Conservation (phyloP, 2,329 filamentous ascomycete genomes). For the Daldinia eschscholtzii region DNA sequence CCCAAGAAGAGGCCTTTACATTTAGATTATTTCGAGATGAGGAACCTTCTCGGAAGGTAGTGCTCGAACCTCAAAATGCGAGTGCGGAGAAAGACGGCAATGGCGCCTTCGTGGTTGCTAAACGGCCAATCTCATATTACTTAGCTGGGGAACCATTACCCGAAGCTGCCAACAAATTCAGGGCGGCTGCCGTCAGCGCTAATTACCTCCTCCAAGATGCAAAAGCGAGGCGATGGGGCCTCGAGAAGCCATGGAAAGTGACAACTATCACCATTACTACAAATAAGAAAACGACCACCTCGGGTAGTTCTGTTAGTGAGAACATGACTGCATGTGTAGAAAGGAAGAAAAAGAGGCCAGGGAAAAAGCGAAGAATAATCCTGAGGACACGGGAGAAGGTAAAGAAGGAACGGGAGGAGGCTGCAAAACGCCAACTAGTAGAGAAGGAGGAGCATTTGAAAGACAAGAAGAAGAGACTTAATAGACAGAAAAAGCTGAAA, state of each 20-base stretch:
- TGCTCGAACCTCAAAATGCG: slow-evolving; percentile 59
- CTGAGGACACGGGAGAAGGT: slow-evolving; percentile 61
- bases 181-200: slow-evolving; percentile 63
- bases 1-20: slow-evolving; percentile 61
- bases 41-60: slow-evolving; percentile 61
- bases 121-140: slow-evolving; percentile 64
- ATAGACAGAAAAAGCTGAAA: slow-evolving; percentile 71
- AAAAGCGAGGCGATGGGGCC: slow-evolving; percentile 65
- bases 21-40: slow-evolving; percentile 70
- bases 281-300: slow-evolving; percentile 34
- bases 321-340: slow-evolving; percentile 28
- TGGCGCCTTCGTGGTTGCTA: slow-evolving; percentile 57
- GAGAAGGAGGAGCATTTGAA: slow-evolving; percentile 68
- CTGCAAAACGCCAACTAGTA: slow-evolving; percentile 55
- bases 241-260: slow-evolving; percentile 72
- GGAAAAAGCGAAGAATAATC: slow-evolving; percentile 70
- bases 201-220: slow-evolving; percentile 63
- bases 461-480: slow-evolving; percentile 73
- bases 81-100: slow-evolving; percentile 54
- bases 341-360: slow-evolving; percentile 60
- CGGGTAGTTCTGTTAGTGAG: neutral
- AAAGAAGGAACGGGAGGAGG: slow-evolving; percentile 57
- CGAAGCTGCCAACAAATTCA: slow-evolving; percentile 57
- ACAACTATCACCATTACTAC: slow-evolving; percentile 57
- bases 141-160: slow-evolving; percentile 57